Conservation (phyloP, 106 monocot genomes). For the Dendrobium huoshanense region DNA sequence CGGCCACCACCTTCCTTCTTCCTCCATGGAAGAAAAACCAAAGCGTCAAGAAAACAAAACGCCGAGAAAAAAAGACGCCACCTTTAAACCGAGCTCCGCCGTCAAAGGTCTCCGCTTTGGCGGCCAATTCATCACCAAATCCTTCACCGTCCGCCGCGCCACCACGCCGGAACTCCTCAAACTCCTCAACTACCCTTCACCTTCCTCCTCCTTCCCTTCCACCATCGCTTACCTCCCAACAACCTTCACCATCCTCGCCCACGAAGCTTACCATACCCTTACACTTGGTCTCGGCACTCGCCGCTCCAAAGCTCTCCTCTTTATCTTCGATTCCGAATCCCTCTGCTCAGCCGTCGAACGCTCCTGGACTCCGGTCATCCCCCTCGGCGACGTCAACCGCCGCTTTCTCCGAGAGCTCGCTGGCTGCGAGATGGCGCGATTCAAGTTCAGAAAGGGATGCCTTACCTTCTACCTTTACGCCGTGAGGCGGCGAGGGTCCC, state of each 20-base stretch:
- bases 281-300: conserved; percentile 83
- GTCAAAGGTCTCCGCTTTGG: conserved; percentile 83
- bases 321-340: conserved; percentile 71
- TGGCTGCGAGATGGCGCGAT: conserved; percentile 82
- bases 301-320: conserved; percentile 69
- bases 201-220: conserved; percentile 37
- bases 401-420: conserved; percentile 46
- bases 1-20: too few relatives aligned
- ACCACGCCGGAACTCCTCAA: conserved; percentile 40
- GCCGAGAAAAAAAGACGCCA: conserved; percentile 10
- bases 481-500: conserved; percentile 37
- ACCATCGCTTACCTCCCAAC: conserved; percentile 55
- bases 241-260: conserved; percentile 74
- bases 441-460: conserved; percentile 86
- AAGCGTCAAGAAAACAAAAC: neutral
- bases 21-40: too few relatives aligned
- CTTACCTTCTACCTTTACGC: conserved; percentile 80
- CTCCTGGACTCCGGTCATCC: conserved; percentile 35
- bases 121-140: conserved; percentile 64
- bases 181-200: conserved; percentile 32
- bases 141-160: conserved; percentile 76
- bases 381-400: conserved; percentile 56
- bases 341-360: conserved; percentile 55
- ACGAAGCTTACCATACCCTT: conserved; percentile 72
- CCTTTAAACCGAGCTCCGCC: conserved; percentile 69